These are phyloP conservation scores for Oidium heveae DNA, from an alignment of 2,329 filamentous ascomycete species.

Conservation along the genomic window DNA sequence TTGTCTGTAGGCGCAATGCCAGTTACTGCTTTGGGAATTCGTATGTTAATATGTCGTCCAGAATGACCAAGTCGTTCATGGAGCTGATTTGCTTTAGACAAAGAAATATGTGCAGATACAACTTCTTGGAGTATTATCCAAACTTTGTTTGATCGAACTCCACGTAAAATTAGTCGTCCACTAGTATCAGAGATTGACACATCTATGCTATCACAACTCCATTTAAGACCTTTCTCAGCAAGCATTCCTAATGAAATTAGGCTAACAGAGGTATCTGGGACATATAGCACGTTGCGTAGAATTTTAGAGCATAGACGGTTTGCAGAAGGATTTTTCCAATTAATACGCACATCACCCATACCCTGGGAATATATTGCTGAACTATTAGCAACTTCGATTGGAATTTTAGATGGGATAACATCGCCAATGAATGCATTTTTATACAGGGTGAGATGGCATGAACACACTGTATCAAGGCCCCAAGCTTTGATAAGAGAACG, in stretches of 20 bases:
- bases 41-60: not conserved
- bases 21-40: not conserved
- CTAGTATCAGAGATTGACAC: not conserved
- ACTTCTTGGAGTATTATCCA: not conserved
- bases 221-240: not conserved
- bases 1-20: not conserved
- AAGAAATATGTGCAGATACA: not conserved
- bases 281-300: not conserved
- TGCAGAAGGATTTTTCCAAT: not conserved
- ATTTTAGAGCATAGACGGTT: not conserved
- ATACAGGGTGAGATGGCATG: not conserved
- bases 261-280: not conserved
- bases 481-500: not conserved
- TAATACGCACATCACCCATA: not conserved
- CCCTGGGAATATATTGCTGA: not conserved
- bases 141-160: not conserved
- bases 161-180: not conserved
- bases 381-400: not conserved
- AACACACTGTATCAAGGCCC: not conserved
- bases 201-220: not conserved
- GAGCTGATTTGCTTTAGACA: not conserved
- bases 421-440: not conserved
- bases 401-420: not conserved
- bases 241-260: not conserved
- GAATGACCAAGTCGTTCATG: not conserved